Evolutionary conservation across 768 basidiomycete genomes (phyloP).

Genomic region (Jaapia argillacea): DNA sequence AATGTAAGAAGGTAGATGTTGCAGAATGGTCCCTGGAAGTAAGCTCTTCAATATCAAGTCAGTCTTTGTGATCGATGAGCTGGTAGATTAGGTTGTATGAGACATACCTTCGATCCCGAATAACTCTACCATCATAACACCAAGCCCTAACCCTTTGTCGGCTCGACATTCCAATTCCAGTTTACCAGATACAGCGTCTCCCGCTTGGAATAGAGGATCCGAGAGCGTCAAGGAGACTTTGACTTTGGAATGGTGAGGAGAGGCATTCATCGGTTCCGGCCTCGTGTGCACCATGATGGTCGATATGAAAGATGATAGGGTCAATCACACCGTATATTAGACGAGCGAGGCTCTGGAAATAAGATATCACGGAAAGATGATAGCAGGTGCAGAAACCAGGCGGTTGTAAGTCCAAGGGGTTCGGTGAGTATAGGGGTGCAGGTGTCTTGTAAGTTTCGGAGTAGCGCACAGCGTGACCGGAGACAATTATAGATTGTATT

Average conservation of each 20-base stretch:
- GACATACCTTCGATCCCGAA: constrained; percentile 58
- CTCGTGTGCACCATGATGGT: constrained; percentile 17
- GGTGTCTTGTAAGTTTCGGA: too few relatives aligned
- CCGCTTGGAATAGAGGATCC: constrained; percentile 55
- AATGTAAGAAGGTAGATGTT: constrained; percentile 66
- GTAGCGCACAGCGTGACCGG: too few relatives aligned
- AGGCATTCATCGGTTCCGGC: constrained; percentile 70
- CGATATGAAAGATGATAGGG: too few relatives aligned
- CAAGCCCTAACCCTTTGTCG: constrained; percentile 63
- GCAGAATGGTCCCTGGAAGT: constrained; percentile 74
- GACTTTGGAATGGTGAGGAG: constrained; percentile 71
- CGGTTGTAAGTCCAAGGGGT: too few relatives aligned
- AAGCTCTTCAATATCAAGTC: constrained; percentile 37
- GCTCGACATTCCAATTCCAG: constrained; percentile 74
- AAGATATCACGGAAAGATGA: too few relatives aligned
- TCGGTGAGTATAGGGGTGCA: too few relatives aligned
- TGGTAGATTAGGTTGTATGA: constrained; percentile 7
- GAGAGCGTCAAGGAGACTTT: constrained; percentile 54
- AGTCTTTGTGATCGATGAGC: neutral
- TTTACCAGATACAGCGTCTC: constrained; percentile 57
- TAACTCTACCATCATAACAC: constrained; percentile 69
- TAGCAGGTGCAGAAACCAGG: too few relatives aligned
- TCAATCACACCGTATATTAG: too few relatives aligned
- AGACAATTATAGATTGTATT: too few relatives aligned
- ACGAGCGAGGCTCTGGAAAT: too few relatives aligned